Base-by-base conservation (phyloP, 2,329 filamentous ascomycete species). In the Cordyceps sp. region DNA sequence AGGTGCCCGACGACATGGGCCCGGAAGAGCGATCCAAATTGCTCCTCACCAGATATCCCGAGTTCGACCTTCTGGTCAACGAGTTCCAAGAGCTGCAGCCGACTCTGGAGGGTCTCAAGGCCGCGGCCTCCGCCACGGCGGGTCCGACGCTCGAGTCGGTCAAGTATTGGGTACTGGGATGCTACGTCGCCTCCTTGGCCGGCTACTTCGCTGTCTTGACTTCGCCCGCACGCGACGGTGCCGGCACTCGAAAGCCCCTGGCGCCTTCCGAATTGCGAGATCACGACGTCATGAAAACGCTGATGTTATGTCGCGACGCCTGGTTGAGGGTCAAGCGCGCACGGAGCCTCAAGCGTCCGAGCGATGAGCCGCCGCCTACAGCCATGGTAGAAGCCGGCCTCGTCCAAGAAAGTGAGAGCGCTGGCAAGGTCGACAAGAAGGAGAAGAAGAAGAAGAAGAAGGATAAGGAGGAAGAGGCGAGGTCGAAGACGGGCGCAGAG, bases 151-250 rank as follows among this genome's bases (percentile, higher is more conserved):
- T 78, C n/a, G 60, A 69, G 16, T 62, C 75, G 8, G 64, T 83
- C 36, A 90, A 88, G 51, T 77, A 80, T 49, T 76, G 83, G 52
- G 74, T 86, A 10, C 62, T 93, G 25, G 78, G 82, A 5, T 82
- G 85, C 37, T 96, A 98, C 49, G 63, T 96, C 17, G 84, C 81
- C 27, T 69, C 83, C 2, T 64, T 98, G 42, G 78, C 81, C 30
- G 86, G 93, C 73, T 98, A 98, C 54, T 93, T 98, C 52, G 82
- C 86, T 24, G 69, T 96, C 23, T 60, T 98, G n/a, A 83, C 84
- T 10, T 93, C 84, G 1, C 77, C 83, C 1, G 68, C 76, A 3
- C 65, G 75, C 31, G 72, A 75, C 36, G 58, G 61, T 1, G 56
- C 62, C 23, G 64, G 63, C 7, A 54, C 59, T 0, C 54, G 58